Base-by-base conservation (phyloP, 2,329 filamentous ascomycete species). In the Macroventuria anomochaeta region DNA sequence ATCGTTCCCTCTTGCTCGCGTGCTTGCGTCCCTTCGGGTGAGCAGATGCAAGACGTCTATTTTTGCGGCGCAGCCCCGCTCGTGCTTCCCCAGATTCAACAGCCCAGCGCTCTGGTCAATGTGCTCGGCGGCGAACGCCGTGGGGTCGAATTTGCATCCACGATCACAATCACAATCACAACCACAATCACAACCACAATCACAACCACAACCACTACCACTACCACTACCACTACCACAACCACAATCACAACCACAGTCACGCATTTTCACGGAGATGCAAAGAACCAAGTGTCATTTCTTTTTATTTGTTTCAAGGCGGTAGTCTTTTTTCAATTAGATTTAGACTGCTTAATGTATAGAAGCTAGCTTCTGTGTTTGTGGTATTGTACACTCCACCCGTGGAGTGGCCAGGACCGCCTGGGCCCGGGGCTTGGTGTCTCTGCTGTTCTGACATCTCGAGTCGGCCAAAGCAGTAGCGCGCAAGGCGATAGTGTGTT, bases 401-500 rank as follows among this genome's bases (percentile, higher is more conserved):
- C 2, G 47, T 50, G 37, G 42, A 44, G 29, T 44, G 29, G 46
- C 51, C 51, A 39, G 39, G 29, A 23, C 51, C 41, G 11, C 39
- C 51, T 8, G 44, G 46, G 46, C 29, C 28, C 39, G 34, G 51
- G 51, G 34, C 44, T 54, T 44, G 38, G 29, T 43, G 44, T 49
- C 51, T 49, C 44, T 40, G 51, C 51, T 40, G 34, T 2, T 15
- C 33, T 33, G 31, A 6, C 38, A 39, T 21, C 11, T 15, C 13
- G 5, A 20, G n/a, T 20, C 15, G 21, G 29, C 44, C 34, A 17
- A 15, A 26, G 11, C 25, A 39, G 18, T 7, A 15, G 44, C 31
- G 15, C 41, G 37, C 46, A 43, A 54, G 55, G 39, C 53, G 60
- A 60, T 46, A 56, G 55, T 58, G 57, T 64, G 67, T 64, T 52